Evolutionary conservation across 352 stramenopile species (phyloP).

Genomic region (Pythium brassicae): DNA sequence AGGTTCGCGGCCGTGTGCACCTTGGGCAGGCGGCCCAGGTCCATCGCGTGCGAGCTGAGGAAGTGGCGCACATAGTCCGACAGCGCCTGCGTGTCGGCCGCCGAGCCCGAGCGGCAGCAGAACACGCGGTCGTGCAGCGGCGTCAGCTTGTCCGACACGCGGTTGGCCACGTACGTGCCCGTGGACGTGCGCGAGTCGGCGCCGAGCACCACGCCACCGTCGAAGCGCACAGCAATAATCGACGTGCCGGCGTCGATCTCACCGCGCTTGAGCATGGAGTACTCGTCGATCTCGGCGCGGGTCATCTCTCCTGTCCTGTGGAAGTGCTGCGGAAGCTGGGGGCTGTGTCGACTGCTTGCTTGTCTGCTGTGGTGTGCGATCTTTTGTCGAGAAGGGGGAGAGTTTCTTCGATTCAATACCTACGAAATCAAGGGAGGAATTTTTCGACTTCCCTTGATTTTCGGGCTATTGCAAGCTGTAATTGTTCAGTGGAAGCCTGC

Average conservation of each 20-base stretch:
- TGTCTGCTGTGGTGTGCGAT: not conserved
- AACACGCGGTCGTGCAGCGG: constrained; percentile 96
- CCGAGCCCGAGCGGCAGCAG: constrained; percentile 96
- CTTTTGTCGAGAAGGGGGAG: no score
- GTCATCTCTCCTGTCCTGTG: constrained; percentile 1
- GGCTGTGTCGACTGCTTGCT: no score
- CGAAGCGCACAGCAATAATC: constrained; percentile 97
- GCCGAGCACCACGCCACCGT: constrained; percentile 95
- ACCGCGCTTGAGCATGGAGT: constrained; percentile 73
- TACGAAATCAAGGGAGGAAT: no score
- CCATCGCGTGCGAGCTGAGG: constrained; percentile 64
- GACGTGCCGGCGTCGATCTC: constrained; percentile 96
- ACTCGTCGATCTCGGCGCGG: constrained; percentile 44
- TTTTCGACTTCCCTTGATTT: no score
- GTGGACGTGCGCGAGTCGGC: constrained; percentile 94
- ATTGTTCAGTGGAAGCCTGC: no score
- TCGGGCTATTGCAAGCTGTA: no score
- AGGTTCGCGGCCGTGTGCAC: constrained; percentile 98
- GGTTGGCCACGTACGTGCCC: constrained; percentile 97
- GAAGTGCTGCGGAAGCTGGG: no score
- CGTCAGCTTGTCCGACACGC: constrained; percentile 98
- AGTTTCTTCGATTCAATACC: no score
- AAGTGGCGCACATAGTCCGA: constrained; percentile 84
- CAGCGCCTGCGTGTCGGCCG: constrained; percentile 96
- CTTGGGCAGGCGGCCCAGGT: constrained; percentile 89